Percentiles rank a stretch among this genome's conserved stretches.
These are phyloP conservation scores for Dendrobium officinale DNA, from an alignment of 106 monocot species.

Conservation along the genomic window DNA sequence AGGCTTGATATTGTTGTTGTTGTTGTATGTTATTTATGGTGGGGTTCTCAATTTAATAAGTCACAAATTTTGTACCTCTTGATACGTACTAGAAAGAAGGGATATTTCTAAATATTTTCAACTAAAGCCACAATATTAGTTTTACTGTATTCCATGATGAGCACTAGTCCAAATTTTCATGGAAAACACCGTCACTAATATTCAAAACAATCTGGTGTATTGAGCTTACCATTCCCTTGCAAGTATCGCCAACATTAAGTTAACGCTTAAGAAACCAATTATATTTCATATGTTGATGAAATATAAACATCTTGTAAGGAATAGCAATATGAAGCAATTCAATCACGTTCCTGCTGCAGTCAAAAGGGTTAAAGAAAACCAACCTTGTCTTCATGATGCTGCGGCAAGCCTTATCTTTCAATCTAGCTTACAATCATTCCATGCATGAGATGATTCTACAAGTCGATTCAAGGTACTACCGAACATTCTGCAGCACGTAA, in stretches of 20 bases:
- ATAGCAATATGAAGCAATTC: background rate
- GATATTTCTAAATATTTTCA: no score
- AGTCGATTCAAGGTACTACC: background rate
- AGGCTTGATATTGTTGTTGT: no score
- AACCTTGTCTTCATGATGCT: conserved; percentile 1
- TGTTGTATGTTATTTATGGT: no score
- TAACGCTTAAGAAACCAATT: background rate
- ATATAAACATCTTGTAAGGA: background rate
- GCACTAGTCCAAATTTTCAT: no score
- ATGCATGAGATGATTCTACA: background rate
- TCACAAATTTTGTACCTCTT: no score
- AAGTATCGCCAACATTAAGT: background rate
- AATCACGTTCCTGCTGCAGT: background rate
- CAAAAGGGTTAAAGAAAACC: background rate
- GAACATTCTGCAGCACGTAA: background rate
- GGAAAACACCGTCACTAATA: background rate
- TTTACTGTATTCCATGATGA: no score
- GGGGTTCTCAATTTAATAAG: no score
- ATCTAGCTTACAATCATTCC: background rate
- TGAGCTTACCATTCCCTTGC: background rate
- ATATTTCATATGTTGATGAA: background rate
- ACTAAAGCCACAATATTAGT: no score
- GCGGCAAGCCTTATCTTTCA: background rate
- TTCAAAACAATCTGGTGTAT: background rate
- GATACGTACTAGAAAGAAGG: no score